These are phyloP conservation scores for Saposhnikovia divaricata DNA, from an alignment of 129 eudicot genomes.

Conservation along the genomic window DNA sequence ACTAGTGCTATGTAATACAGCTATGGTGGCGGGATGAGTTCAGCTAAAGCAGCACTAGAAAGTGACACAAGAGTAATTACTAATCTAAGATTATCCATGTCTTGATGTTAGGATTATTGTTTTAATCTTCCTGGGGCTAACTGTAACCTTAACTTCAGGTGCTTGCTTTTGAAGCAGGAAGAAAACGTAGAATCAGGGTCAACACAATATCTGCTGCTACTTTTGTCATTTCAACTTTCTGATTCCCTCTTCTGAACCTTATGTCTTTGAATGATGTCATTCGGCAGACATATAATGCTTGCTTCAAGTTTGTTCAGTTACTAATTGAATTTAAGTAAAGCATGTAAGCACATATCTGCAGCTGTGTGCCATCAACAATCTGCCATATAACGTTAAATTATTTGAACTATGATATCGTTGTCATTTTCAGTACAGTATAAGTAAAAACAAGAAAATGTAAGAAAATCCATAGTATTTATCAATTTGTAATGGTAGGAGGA, in stretches of 20 bases:
- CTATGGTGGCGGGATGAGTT: constrained; percentile 98
- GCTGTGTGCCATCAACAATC: background rate
- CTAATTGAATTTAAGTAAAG: too few relatives aligned
- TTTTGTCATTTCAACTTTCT: constrained; percentile 13
- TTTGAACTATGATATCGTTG: background rate
- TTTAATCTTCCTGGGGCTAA: background rate
- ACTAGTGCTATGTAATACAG: constrained; percentile 23
- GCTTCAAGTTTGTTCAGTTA: background rate
- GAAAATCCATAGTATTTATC: background rate
- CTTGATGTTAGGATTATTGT: background rate
- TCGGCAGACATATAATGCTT: background rate
- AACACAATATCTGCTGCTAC: constrained; percentile 96
- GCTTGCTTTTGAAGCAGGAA: constrained; percentile 94
- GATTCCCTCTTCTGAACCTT: background rate
- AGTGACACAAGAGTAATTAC: constrained; percentile 74
- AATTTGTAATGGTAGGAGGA: background rate
- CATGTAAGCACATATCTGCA: background rate
- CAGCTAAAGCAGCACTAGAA: constrained; percentile 96
- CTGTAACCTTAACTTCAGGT: constrained; percentile 38
- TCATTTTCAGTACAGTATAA: background rate
- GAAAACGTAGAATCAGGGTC: constrained; percentile 80
- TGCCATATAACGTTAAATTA: background rate
- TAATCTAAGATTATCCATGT: background rate
- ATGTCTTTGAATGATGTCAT: background rate
- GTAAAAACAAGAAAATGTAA: background rate